These are phyloP conservation scores for Diaporthe batatas DNA, from an alignment of 2,329 filamentous ascomycete species.

Conservation along the genomic window DNA sequence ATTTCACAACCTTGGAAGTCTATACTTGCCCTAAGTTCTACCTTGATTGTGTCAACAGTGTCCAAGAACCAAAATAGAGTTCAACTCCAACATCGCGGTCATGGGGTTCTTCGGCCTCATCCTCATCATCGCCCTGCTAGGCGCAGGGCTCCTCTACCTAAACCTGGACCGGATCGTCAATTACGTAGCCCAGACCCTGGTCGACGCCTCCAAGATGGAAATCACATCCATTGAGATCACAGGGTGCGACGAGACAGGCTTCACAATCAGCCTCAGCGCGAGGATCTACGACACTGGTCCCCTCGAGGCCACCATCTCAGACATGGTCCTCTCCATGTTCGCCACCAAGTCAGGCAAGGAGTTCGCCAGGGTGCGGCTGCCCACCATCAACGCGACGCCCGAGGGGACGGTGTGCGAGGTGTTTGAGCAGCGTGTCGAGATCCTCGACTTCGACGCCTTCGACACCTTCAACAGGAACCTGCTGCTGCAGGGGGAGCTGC, in stretches of 20 bases:
- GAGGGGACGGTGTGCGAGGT: conserved; percentile 29
- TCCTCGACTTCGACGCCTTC: conserved; percentile 29
- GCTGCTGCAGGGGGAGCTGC: conserved; percentile 31
- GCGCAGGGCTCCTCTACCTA: not conserved
- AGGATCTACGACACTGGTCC: conserved; percentile 34
- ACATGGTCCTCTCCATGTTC: conserved; percentile 31
- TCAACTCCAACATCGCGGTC: not conserved
- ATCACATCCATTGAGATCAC: conserved; percentile 29
- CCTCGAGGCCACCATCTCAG: conserved; percentile 23
- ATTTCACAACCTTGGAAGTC: no score
- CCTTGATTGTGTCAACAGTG: no score
- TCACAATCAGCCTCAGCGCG: conserved; percentile 31
- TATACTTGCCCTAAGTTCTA: not conserved
- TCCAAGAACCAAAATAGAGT: not conserved
- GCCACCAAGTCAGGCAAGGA: conserved; percentile 26
- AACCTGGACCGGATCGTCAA: conserved; percentile 22
- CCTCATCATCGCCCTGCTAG: conserved; percentile 15
- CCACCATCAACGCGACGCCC: conserved; percentile 22
- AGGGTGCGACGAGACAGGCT: conserved; percentile 16
- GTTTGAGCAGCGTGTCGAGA: conserved; percentile 21
- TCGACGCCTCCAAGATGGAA: conserved; percentile 35
- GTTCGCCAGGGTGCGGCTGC: conserved; percentile 22
- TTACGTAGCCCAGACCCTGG: conserved; percentile 22
- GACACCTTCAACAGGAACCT: conserved; percentile 36
- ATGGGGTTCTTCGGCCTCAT: conserved; percentile 18